Evolutionary conservation across 2,329 filamentous ascomycete species (phyloP).

Genomic region (Teratosphaeria pseudoeucalypti): DNA sequence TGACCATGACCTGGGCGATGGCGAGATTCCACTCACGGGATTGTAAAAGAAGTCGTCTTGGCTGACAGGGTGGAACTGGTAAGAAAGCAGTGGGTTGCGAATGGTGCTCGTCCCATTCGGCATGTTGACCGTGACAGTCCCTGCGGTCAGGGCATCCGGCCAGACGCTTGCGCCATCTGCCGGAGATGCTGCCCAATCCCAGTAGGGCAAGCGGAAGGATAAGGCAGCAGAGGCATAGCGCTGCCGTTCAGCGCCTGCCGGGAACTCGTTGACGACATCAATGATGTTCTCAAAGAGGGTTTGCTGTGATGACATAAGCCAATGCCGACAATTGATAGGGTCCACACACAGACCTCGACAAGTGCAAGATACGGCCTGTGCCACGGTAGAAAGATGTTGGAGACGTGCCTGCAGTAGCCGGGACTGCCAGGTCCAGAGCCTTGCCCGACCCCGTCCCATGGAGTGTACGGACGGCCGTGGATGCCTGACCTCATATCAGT

Average conservation of each 20-base stretch:
- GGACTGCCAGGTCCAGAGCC: constrained; percentile 42
- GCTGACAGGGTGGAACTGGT: constrained; percentile 43
- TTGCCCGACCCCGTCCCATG: constrained; percentile 46
- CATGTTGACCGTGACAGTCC: constrained; percentile 28
- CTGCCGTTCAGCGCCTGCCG: constrained; percentile 25
- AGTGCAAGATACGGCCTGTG: constrained; percentile 68
- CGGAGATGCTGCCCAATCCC: constrained; percentile 37
- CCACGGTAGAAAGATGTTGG: constrained; percentile 69
- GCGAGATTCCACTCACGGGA: constrained; percentile 42
- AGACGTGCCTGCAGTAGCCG: constrained; percentile 70
- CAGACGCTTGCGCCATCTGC: constrained; percentile 22
- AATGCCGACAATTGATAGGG: not conserved
- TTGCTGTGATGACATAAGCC: constrained; percentile 25
- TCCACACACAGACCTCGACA: constrained; percentile 38
- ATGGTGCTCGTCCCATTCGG: constrained; percentile 25
- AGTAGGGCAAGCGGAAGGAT: constrained; percentile 36
- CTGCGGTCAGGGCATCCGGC: constrained; percentile 30
- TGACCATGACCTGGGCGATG: not conserved
- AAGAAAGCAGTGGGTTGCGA: constrained; percentile 26
- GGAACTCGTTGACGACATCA: constrained; percentile 33
- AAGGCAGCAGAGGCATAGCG: constrained; percentile 31
- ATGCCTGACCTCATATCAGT: constrained; percentile 46
- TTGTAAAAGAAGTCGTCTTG: constrained; percentile 46
- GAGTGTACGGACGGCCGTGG: constrained; percentile 60
- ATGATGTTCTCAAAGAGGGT: constrained; percentile 30